Percentiles rank a stretch among this genome's conserved stretches.
These are phyloP conservation scores for Chlamydomonas asymmetrica DNA, from an alignment of 139 green algal species.

Conservation along the genomic window DNA sequence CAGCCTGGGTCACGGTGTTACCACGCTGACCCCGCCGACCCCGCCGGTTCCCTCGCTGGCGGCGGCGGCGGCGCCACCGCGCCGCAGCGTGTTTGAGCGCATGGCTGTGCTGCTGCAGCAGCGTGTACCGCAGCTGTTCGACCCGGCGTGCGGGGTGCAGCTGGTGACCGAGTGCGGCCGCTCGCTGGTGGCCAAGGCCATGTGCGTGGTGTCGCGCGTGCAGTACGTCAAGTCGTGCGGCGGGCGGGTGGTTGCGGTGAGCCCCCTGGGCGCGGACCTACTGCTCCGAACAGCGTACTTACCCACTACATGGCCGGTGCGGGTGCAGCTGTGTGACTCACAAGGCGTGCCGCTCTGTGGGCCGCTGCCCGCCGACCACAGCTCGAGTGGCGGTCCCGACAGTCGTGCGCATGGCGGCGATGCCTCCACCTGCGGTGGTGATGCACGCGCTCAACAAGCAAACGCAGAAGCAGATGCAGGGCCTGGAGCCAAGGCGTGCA, in stretches of 20 bases:
- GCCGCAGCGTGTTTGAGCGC: slow-evolving; percentile 33
- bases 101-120: slow-evolving; percentile 20
- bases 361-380: no score
- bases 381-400: no score
- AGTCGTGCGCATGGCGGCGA: no score
- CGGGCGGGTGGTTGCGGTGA: slow-evolving; percentile 40
- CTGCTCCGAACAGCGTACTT: slow-evolving; percentile 48
- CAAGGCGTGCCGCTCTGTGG: neutral
- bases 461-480: no score
- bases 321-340: slow-evolving; percentile 33
- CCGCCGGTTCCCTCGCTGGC: no score
- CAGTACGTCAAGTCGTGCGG: slow-evolving; percentile 44
- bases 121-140: slow-evolving; percentile 33
- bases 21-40: no score
- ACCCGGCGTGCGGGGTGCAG: slow-evolving; percentile 4
- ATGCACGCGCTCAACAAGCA: no score
- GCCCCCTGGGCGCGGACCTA: slow-evolving; percentile 36
- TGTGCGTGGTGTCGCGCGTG: slow-evolving; percentile 23
- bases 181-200: slow-evolving; percentile 39
- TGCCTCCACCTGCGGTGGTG: no score
- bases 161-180: slow-evolving; percentile 44
- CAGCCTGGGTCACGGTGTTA: neutral
- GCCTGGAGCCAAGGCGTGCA: no score
- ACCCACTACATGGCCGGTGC: slow-evolving; percentile 34
- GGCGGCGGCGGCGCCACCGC: no score